These are phyloP conservation scores for Hortaea sp. DNA, from an alignment of 2,329 filamentous ascomycete species.

Conservation along the genomic window DNA sequence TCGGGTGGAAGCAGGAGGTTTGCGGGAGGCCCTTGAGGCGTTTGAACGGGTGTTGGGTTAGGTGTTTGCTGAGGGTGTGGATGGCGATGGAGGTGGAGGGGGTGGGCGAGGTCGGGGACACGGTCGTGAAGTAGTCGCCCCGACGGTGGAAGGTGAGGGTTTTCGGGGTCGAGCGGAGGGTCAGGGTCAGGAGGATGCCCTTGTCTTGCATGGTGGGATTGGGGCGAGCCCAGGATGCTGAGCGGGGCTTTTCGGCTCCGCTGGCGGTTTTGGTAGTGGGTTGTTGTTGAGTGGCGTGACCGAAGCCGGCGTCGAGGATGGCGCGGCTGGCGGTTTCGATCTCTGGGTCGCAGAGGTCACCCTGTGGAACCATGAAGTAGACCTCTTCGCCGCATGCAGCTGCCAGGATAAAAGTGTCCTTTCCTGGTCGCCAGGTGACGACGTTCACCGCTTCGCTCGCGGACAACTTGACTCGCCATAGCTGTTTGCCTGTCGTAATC, in stretches of 20 bases:
- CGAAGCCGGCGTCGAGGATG: slow-evolving; percentile 79
- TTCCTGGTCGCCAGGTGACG: slow-evolving; percentile 80
- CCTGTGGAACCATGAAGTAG: slow-evolving; percentile 62
- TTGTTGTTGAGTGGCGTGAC: slow-evolving; percentile 65
- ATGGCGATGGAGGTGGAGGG: slow-evolving; percentile 67
- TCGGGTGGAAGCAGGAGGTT: slow-evolving; percentile 88
- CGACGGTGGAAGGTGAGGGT: slow-evolving; percentile 87
- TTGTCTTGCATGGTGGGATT: slow-evolving; percentile 61
- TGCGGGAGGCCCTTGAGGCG: slow-evolving; percentile 67
- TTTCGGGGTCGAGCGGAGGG: slow-evolving; percentile 60
- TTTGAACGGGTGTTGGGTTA: slow-evolving; percentile 90
- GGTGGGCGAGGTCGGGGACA: slow-evolving; percentile 68
- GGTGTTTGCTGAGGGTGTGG: slow-evolving; percentile 88
- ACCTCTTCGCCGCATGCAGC: slow-evolving; percentile 77
- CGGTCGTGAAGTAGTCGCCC: slow-evolving; percentile 88
- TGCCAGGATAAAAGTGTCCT: slow-evolving; percentile 70
- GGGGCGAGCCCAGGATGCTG: slow-evolving; percentile 76
- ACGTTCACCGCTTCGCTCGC: slow-evolving; percentile 70
- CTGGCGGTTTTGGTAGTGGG: slow-evolving; percentile 37
- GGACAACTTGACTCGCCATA: slow-evolving; percentile 74
- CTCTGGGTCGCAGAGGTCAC: slow-evolving; percentile 18
- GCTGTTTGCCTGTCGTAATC: slow-evolving; percentile 70
- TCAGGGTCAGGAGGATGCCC: slow-evolving; percentile 70
- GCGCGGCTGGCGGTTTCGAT: slow-evolving; percentile 65
- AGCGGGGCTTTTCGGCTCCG: slow-evolving; percentile 56